These are phyloP conservation scores for Grifola frondosa DNA, from an alignment of 1,284 basidiomycete genomes.

Conservation along the genomic window DNA sequence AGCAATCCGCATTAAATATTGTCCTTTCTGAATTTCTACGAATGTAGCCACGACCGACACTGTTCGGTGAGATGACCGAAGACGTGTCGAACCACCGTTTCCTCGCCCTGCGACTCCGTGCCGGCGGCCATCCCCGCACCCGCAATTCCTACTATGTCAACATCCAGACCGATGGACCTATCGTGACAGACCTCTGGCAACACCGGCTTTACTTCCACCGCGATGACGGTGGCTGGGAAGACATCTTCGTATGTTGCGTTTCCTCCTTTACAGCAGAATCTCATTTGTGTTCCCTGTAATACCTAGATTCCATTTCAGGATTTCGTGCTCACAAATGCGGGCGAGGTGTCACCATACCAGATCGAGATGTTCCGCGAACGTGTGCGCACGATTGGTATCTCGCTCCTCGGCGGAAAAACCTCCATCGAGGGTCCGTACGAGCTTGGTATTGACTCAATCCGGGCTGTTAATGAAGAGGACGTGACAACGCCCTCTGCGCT, in stretches of 20 bases:
- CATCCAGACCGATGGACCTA: slow-evolving; percentile 80
- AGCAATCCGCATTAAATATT: slow-evolving; percentile 15
- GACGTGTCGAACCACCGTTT: slow-evolving; percentile 80
- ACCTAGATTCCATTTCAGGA: slow-evolving; percentile 75
- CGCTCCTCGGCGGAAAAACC: slow-evolving; percentile 77
- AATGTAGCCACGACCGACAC: slow-evolving; percentile 56
- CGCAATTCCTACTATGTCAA: slow-evolving; percentile 85
- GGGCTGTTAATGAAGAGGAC: slow-evolving; percentile 57
- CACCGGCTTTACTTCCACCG: slow-evolving; percentile 80
- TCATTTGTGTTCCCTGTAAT: slow-evolving; percentile 2
- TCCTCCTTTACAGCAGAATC: slow-evolving; percentile 1
- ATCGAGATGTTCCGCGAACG: slow-evolving; percentile 76
- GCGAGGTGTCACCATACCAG: slow-evolving; percentile 68
- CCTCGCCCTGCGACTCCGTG: slow-evolving; percentile 74
- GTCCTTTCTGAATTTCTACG: background rate
- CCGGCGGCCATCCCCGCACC: slow-evolving; percentile 67
- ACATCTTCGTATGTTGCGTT: slow-evolving; percentile 64
- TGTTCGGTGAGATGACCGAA: slow-evolving; percentile 82
- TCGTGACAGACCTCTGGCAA: slow-evolving; percentile 84
- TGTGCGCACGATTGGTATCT: slow-evolving; percentile 81
- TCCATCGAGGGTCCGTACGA: slow-evolving; percentile 72
- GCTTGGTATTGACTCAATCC: slow-evolving; percentile 71
- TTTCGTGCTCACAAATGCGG: slow-evolving; percentile 84
- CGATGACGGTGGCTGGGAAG: slow-evolving; percentile 78
- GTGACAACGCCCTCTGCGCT: slow-evolving; percentile 35